These are phyloP conservation scores for Dioscorea dumetorum DNA, from an alignment of 106 monocot genomes.

Conservation along the genomic window DNA sequence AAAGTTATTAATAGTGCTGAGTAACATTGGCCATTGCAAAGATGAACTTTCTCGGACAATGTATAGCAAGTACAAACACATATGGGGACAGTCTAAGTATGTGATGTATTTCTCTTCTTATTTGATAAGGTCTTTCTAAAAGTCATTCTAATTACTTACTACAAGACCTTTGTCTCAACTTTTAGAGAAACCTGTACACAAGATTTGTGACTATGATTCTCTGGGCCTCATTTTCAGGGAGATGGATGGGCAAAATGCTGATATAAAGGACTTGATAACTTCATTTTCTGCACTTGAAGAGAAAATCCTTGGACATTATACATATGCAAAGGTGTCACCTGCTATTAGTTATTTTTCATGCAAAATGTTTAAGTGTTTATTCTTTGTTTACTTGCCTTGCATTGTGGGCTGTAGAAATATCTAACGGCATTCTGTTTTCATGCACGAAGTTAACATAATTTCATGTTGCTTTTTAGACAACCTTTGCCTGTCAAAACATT, in stretches of 20 bases:
- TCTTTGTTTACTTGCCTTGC: too few species aligned
- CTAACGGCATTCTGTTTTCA: too few species aligned
- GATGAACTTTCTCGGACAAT: conserved; percentile 72
- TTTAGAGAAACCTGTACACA: too few species aligned
- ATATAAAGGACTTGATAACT: conserved; percentile 59
- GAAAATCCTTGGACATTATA: conserved; percentile 88
- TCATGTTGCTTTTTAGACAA: too few species aligned
- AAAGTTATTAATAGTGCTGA: conserved; percentile 76
- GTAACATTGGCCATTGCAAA: conserved; percentile 99
- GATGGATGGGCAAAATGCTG: conserved; percentile 58
- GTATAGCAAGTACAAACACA: conserved; percentile 77
- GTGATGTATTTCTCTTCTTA: neutral
- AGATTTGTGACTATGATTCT: too few species aligned
- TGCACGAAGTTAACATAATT: too few species aligned
- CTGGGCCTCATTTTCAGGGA: conserved; percentile 34
- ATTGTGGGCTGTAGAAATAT: too few species aligned
- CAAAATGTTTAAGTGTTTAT: too few species aligned
- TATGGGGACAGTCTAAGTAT: conserved; percentile 79
- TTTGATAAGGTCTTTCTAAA: neutral
- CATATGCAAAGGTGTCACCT: conserved; percentile 39
- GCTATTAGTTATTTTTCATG: too few species aligned
- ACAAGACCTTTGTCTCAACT: too few species aligned
- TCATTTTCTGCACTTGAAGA: conserved; percentile 89
- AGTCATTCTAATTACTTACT: too few species aligned
- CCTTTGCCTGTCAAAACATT: too few species aligned